phyloP scores from a whole-genome alignment of 75 land plant species.

The Picea sitchensis region DNA sequence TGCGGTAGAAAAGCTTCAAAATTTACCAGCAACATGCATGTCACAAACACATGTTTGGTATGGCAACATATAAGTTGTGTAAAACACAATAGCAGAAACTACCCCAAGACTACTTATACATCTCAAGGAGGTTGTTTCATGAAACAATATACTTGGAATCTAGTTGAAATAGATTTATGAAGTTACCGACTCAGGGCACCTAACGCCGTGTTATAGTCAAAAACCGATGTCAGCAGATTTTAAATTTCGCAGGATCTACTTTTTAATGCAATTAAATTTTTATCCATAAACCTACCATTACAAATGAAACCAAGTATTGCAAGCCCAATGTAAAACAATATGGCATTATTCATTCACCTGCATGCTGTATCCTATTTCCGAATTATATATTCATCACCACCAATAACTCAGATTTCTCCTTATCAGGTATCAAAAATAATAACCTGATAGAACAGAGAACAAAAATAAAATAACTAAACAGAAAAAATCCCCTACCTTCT shows the following conservation, averaged over 20 bases:
- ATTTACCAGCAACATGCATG: not conserved
- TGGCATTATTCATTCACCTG: not conserved
- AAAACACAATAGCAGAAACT: not conserved
- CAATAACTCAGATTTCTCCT: not conserved
- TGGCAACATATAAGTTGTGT: not conserved
- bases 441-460: not conserved
- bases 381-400: not conserved
- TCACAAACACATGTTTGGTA: not conserved
- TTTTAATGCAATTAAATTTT: not conserved
- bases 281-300: not conserved
- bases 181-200: not conserved
- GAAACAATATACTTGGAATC: not conserved
- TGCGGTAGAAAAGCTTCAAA: not conserved
- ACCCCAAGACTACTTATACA: not conserved
- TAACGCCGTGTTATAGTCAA: not conserved
- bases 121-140: not conserved
- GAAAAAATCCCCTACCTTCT: not conserved
- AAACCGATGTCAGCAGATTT: not conserved
- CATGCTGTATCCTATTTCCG: too few relatives aligned
- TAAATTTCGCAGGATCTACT: not conserved
- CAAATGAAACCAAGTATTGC: not conserved
- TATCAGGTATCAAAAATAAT: not conserved
- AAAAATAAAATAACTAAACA: not conserved
- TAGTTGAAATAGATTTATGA: not conserved
- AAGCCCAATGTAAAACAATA: not conserved